Evolutionary conservation across 345 rosid species (phyloP).

Genomic region (Boechera retrofracta): DNA sequence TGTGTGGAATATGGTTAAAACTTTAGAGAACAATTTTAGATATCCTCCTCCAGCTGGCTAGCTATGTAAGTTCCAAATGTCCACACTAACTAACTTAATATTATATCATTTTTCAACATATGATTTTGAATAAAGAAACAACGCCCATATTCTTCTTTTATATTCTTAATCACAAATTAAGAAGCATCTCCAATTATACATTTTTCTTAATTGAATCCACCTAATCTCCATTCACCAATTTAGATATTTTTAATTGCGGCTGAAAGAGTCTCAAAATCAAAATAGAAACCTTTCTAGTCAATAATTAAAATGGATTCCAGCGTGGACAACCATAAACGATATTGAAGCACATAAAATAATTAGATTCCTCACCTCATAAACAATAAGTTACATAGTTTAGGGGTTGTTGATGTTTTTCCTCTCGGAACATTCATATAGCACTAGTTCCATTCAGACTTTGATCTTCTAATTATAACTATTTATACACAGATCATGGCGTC

Average conservation of each 20-base stretch:
- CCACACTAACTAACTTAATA: not conserved
- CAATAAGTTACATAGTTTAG: not conserved
- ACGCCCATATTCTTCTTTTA: not conserved
- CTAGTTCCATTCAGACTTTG: too few relatives aligned
- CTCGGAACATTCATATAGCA: too few relatives aligned
- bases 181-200: not conserved
- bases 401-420: too few relatives aligned
- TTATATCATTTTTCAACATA: not conserved
- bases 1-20: not conserved
- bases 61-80: not conserved
- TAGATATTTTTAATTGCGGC: not conserved
- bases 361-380: not conserved
- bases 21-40: too few relatives aligned
- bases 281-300: not conserved
- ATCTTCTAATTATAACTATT: too few relatives aligned
- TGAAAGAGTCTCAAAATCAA: not conserved
- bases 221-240: slow-evolving; percentile 14
- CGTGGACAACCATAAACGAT: slow-evolving; percentile 1
- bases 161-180: not conserved
- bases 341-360: not conserved
- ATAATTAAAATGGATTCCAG: slow-evolving; percentile 18
- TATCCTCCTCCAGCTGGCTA: not conserved
- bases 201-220: not conserved
- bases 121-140: not conserved
- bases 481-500: too few relatives aligned